Evolutionary conservation across 345 rosid genomes (phyloP).

Genomic region (Citrus reticulata): DNA sequence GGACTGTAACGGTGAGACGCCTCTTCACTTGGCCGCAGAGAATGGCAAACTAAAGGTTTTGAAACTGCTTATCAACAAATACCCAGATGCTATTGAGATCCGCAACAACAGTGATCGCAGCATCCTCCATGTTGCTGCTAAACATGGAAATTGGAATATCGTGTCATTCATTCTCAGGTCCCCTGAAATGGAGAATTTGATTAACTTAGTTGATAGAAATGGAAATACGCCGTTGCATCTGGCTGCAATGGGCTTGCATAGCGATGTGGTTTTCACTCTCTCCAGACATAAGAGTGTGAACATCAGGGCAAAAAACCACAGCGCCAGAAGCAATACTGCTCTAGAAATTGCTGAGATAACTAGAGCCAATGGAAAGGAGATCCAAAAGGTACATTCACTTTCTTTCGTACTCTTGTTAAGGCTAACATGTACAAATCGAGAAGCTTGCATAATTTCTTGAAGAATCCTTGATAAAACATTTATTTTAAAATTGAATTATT

Average conservation of each 20-base stretch:
- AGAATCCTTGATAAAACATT: not conserved
- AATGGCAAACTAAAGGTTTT: not conserved
- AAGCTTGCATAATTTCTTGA: not conserved
- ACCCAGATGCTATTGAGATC: not conserved
- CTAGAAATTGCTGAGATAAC: not conserved
- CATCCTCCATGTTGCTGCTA: not conserved
- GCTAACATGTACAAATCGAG: not conserved
- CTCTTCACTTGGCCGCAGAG: not conserved
- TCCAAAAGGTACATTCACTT: not conserved
- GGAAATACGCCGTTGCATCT: slow-evolving; percentile 1
- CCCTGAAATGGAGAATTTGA: slow-evolving; percentile 4
- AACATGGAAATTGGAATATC: not conserved
- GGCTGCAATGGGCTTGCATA: not conserved
- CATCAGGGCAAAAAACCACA: not conserved
- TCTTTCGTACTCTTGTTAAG: too few species aligned
- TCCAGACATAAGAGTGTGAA: not conserved
- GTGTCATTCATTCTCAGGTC: not conserved
- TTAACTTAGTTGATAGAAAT: not conserved
- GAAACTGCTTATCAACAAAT: not conserved
- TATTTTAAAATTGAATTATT: too few species aligned
- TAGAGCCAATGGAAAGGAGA: not conserved
- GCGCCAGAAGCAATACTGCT: not conserved
- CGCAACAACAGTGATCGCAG: not conserved
- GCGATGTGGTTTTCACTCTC: not conserved
- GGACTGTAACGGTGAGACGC: not conserved